These are phyloP conservation scores for Bruguiera sexangula DNA, from an alignment of 345 rosid species.

Conservation along the genomic window DNA sequence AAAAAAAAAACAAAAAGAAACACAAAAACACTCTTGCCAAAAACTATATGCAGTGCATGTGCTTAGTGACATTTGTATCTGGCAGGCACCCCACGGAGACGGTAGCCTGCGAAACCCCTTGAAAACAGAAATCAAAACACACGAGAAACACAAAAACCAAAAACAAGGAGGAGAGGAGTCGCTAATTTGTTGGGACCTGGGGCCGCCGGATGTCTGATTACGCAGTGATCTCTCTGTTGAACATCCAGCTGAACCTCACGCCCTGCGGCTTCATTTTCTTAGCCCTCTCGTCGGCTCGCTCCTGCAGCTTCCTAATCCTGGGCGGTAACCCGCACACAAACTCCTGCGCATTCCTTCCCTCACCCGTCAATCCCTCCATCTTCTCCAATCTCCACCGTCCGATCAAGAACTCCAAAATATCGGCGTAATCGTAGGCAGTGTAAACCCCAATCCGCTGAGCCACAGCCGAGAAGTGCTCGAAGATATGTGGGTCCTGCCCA, in stretches of 20 bases:
- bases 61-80: too few species aligned
- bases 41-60: too few species aligned
- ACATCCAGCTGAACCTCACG: conserved; percentile 66
- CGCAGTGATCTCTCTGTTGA: conserved; percentile 42
- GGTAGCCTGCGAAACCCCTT: too few species aligned
- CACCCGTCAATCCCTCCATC: conserved; percentile 52
- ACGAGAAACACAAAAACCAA: background rate
- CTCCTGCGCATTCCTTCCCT: conserved; percentile 58
- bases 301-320: conserved; percentile 57
- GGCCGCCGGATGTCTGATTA: background rate
- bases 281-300: conserved; percentile 56
- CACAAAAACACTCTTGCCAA: too few species aligned
- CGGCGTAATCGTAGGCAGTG: conserved; percentile 66
- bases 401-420: conserved; percentile 54
- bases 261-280: conserved; percentile 36
- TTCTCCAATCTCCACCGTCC: conserved; percentile 64
- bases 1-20: too few species aligned
- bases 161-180: background rate
- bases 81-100: too few species aligned
- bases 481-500: conserved; percentile 50
- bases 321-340: conserved; percentile 50
- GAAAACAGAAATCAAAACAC: too few species aligned
- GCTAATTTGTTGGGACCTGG: too few species aligned
- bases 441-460: conserved; percentile 68
- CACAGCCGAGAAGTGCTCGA: conserved; percentile 58